Evolutionary conservation across 2,329 filamentous ascomycete species (phyloP).

Genomic region (Tolypocladium capitatum): DNA sequence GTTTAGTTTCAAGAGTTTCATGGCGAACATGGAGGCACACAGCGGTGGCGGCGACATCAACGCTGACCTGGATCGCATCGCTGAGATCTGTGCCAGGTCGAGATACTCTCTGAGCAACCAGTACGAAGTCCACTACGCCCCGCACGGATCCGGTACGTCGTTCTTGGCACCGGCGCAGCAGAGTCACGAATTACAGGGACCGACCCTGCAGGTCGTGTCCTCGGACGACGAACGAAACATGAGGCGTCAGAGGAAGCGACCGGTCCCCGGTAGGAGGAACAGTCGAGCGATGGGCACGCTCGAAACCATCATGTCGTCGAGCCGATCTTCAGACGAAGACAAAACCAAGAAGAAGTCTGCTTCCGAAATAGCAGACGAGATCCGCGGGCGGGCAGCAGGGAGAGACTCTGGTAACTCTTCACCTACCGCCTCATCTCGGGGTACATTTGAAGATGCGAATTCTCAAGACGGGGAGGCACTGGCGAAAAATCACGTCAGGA

Average conservation of each 20-base stretch:
- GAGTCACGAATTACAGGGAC: constrained; percentile 25
- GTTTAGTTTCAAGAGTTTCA: constrained; percentile 52
- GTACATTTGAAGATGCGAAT: constrained; percentile 15
- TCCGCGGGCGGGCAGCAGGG: constrained; percentile 33
- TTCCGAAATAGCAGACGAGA: constrained; percentile 39
- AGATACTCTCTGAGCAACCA: constrained; percentile 54
- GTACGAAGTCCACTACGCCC: constrained; percentile 51
- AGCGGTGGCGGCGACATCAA: constrained; percentile 33
- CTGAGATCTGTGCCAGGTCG: constrained; percentile 53
- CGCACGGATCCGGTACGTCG: constrained; percentile 43
- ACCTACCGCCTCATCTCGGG: constrained; percentile 15
- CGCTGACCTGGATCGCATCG: constrained; percentile 49
- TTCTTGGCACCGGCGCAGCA: constrained; percentile 25
- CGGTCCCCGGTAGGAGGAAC: constrained; percentile 28
- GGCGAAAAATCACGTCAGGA: constrained; percentile 10
- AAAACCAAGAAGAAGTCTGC: constrained; percentile 47
- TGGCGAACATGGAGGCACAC: constrained; percentile 39
- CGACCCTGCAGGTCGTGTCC: constrained; percentile 43
- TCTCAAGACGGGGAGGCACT: constrained; percentile 6
- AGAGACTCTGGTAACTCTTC: constrained; percentile 22
- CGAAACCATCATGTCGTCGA: constrained; percentile 55
- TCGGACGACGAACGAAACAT: constrained; percentile 40
- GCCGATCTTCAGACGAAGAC: constrained; percentile 50
- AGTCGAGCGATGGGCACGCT: constrained; percentile 48
- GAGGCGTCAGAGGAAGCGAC: constrained; percentile 24